These are phyloP conservation scores for Chaetomium strumarium DNA, from an alignment of 2,329 filamentous ascomycete genomes.

Conservation along the genomic window DNA sequence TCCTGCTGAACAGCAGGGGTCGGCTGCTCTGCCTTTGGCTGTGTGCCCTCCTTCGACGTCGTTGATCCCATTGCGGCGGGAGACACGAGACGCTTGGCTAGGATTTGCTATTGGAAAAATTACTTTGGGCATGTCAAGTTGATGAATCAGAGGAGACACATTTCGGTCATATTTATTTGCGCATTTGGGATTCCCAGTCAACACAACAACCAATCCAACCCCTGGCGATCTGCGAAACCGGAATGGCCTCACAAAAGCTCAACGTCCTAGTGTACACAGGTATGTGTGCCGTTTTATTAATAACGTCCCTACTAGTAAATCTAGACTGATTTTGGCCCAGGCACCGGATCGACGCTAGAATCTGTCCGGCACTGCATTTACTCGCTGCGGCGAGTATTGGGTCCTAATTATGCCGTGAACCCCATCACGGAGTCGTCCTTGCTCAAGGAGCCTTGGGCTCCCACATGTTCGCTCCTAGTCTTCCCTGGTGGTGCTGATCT, in stretches of 20 bases:
- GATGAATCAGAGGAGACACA: background rate
- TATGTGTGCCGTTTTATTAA: conserved; percentile 33
- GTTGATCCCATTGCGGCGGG: conserved; percentile 17
- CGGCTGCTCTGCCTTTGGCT: conserved; percentile 28
- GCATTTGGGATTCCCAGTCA: conserved; percentile 6
- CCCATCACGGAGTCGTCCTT: conserved; percentile 72
- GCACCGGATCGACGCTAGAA: conserved; percentile 77
- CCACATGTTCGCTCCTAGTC: conserved; percentile 82
- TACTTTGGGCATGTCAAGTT: background rate
- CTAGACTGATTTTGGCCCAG: conserved; percentile 38
- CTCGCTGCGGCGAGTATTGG: conserved; percentile 77
- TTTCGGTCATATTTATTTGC: conserved; percentile 1
- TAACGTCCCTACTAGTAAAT: background rate
- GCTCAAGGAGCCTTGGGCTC: conserved; percentile 85
- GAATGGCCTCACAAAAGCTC: conserved; percentile 41
- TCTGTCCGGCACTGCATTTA: conserved; percentile 87
- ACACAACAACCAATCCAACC: conserved; percentile 9
- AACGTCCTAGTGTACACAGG: conserved; percentile 93
- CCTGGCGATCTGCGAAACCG: background rate
- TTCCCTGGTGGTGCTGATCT: conserved; percentile 93
- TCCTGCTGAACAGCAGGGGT: conserved; percentile 35
- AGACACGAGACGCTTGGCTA: background rate
- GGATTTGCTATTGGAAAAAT: background rate
- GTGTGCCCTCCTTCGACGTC: conserved; percentile 54
- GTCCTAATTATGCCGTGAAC: conserved; percentile 88